Base-by-base conservation (phyloP, 2,329 filamentous ascomycete genomes). In the Byssochlamys sp. region DNA sequence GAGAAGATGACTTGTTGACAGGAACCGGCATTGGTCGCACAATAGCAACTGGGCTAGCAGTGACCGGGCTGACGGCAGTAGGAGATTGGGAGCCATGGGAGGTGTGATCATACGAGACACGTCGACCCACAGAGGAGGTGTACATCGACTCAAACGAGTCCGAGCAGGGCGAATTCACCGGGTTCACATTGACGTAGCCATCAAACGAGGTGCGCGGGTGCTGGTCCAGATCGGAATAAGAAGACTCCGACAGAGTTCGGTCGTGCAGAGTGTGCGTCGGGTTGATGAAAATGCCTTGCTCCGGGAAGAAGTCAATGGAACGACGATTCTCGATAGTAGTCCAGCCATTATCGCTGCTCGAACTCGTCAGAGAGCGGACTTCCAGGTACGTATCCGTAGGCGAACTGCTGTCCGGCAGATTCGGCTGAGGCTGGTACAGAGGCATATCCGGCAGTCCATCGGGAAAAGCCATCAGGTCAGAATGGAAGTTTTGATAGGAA, bases 231-330 rank as follows among this genome's bases (percentile, higher is more conserved):
- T 91, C 87, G 1, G 88, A 86, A 63, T 86, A 83, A 1, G 89
- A 94, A 2, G 90, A 94, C 67, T 95, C 90, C 3, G 91, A 96
- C 66, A 88, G 86, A 56, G 87, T 91, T 64, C 91, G 84, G 67
- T 95, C 82, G 76, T 96, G 92, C 55, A 97, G 78, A 0, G 91
- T 95, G 75, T 96, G 89, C 61, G 87, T 85, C 1, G 92, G 92
- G 74, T 96, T 96, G 79, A 95, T 95, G 68, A 96, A 91, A 63
- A 89, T 86, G 12, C 77, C 77, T 58, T 75, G 77, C 48, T 86
- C 79, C 52, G 81, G 79, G 64, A 81, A 84, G 33, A 83, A 81
- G 64, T 92, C 88, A 64, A 88, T 85, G 39, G 86, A 87, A 60
- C 84, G 86, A 59, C 86, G 86, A 69, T 84, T 83, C 63, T 94